Percentiles rank a stretch among this genome's conserved stretches.
Evolutionary conservation across 1,284 basidiomycete genomes (phyloP).

Genomic region (Tilletiopsis washingtonensis): DNA sequence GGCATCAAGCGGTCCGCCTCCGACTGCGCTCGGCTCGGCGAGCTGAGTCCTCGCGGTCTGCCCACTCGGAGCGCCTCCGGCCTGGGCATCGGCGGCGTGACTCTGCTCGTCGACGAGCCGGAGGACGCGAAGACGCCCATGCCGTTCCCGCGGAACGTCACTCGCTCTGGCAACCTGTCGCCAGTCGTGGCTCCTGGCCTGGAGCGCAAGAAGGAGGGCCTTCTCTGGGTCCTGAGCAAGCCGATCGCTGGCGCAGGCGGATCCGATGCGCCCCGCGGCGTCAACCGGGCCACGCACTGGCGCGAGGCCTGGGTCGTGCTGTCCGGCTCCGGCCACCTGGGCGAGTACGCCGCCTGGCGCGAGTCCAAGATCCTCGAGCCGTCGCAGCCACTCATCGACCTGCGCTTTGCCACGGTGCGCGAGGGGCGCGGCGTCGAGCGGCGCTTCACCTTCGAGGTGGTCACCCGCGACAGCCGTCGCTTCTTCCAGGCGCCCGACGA

Average conservation of each 20-base stretch:
- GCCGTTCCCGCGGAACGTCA: too few species aligned
- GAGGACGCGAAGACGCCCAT: too few species aligned
- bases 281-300: slow-evolving; percentile 26
- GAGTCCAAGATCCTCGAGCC: slow-evolving; percentile 27
- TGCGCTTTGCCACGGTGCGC: slow-evolving; percentile 42
- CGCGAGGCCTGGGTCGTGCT: slow-evolving; percentile 37
- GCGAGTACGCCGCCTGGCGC: slow-evolving; percentile 36
- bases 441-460: slow-evolving; percentile 51
- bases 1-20: too few species aligned
- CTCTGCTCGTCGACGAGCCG: too few species aligned
- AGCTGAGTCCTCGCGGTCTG: too few species aligned
- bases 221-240: slow-evolving; percentile 33
- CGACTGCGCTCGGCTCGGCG: too few species aligned
- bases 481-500: slow-evolving; percentile 53
- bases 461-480: slow-evolving; percentile 51
- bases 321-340: slow-evolving; percentile 31
- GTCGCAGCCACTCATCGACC: slow-evolving; percentile 31
- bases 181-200: neutral
- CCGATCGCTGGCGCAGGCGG: slow-evolving; percentile 2
- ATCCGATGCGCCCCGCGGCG: slow-evolving; percentile 23
- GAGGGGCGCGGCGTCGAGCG: slow-evolving; percentile 36
- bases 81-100: too few species aligned
- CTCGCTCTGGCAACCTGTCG: too few species aligned
- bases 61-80: too few species aligned
- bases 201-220: slow-evolving; percentile 31